A percentile compares a stretch with the other conserved stretches of the same genome.
These are phyloP conservation scores for Wickerhamiella slavikovae DNA, from an alignment of 805 yeast species.

Conservation along the genomic window DNA sequence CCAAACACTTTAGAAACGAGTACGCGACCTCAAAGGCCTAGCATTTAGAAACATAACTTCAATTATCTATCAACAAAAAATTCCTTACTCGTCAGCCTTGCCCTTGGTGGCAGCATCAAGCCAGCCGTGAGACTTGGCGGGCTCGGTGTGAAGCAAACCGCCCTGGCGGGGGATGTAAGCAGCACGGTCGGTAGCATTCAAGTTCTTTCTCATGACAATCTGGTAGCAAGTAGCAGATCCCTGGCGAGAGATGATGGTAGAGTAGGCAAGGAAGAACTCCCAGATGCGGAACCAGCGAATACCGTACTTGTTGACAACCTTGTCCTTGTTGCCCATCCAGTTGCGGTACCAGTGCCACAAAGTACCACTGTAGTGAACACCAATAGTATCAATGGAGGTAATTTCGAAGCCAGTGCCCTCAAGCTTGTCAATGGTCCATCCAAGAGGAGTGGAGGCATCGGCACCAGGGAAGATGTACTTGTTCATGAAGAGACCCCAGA, in stretches of 20 bases:
- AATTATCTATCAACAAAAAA: no score
- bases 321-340: slow-evolving; percentile 72
- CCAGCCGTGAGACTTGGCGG: slow-evolving; percentile 14
- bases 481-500: slow-evolving; percentile 93
- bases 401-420: slow-evolving; percentile 79
- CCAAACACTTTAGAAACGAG: no score
- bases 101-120: no score
- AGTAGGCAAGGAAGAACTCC: slow-evolving; percentile 73
- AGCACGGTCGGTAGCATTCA: slow-evolving; percentile 66
- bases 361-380: slow-evolving; percentile 83
- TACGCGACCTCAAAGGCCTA: no score
- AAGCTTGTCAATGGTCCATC: slow-evolving; percentile 53
- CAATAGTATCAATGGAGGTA: slow-evolving; percentile 66
- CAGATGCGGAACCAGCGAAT: slow-evolving; percentile 80
- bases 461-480: slow-evolving; percentile 95
- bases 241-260: slow-evolving; percentile 75
- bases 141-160: slow-evolving; percentile 33
- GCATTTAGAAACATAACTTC: no score
- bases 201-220: slow-evolving; percentile 73
- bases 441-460: slow-evolving; percentile 85
- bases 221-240: slow-evolving; percentile 87
- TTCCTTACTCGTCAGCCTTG: no score
- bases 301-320: slow-evolving; percentile 63
- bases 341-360: slow-evolving; percentile 88
- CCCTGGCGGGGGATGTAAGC: slow-evolving; percentile 62